Conservation (phyloP, 805 yeast genomes). For the Candida stauntonica region DNA sequence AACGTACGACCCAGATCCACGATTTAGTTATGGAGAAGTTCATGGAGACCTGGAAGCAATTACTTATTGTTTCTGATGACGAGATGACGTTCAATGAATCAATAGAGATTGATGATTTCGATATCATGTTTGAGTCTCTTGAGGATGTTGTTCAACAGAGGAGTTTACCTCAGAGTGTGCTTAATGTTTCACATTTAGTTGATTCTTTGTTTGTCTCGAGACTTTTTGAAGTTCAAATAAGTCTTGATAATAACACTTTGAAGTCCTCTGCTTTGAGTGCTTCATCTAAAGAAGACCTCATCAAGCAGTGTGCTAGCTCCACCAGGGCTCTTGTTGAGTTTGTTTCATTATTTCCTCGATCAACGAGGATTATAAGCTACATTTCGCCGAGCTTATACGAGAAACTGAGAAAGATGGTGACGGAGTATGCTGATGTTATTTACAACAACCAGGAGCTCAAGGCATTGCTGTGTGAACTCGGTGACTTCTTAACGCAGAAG, state of each 20-base stretch:
- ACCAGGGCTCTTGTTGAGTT: constrained; percentile 18
- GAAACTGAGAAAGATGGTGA: constrained; percentile 19
- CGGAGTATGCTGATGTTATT: constrained; percentile 16
- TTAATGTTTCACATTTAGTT: constrained; percentile 17
- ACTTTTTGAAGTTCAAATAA: constrained; percentile 7
- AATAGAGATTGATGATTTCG: constrained; percentile 19
- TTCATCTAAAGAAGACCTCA: background rate
- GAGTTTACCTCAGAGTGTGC: constrained; percentile 6
- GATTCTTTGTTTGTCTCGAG: constrained; percentile 14
- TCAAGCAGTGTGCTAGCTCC: constrained; percentile 11
- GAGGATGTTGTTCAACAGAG: constrained; percentile 10
- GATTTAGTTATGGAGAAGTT: constrained; percentile 7
- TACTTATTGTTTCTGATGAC: constrained; percentile 8
- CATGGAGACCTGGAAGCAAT: constrained; percentile 13
- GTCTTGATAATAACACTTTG: constrained; percentile 7
- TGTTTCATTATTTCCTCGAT: constrained; percentile 17
- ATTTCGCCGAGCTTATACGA: constrained; percentile 21
- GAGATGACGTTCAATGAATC: constrained; percentile 16
- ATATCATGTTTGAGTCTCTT: constrained; percentile 13
- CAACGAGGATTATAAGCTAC: constrained; percentile 16
- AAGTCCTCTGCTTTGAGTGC: background rate
- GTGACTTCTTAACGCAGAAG: constrained; percentile 12
- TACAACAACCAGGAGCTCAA: constrained; percentile 11
- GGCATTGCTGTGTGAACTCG: constrained; percentile 14
- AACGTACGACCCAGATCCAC: constrained; percentile 7